Conservation (phyloP, 768 basidiomycete genomes). For the Tricholoma bakamatsutake region DNA sequence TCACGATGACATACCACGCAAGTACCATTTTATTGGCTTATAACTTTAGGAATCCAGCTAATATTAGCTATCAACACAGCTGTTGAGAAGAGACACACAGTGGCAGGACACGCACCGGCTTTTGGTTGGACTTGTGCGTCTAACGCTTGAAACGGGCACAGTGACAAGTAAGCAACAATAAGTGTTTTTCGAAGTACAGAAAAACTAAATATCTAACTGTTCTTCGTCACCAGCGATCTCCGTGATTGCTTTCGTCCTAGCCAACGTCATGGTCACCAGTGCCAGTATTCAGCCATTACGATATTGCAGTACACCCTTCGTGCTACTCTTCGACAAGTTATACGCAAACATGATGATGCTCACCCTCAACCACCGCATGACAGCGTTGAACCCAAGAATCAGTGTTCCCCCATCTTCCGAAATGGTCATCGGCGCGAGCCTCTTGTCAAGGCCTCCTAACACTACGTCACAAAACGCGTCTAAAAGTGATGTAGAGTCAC, state of each 20-base stretch:
- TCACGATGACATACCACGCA: constrained; percentile 27
- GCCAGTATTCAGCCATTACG: constrained; percentile 14
- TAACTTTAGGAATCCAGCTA: no score
- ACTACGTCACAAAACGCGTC: background rate
- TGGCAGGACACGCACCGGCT: constrained; percentile 20
- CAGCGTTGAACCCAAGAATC: background rate
- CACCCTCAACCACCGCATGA: constrained; percentile 23
- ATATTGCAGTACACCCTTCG: background rate
- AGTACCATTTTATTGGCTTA: background rate
- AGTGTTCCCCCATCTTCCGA: background rate
- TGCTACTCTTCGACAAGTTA: constrained; percentile 24
- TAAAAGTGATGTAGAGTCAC: background rate
- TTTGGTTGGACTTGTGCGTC: constrained; percentile 22
- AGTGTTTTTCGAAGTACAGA: no score
- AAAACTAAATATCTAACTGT: no score
- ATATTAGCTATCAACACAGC: constrained; percentile 5
- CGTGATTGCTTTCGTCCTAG: background rate
- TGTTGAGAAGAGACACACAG: constrained; percentile 24
- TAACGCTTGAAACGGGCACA: constrained; percentile 25
- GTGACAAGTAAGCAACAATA: constrained; percentile 22
- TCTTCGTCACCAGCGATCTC: no score
- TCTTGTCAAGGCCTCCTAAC: background rate
- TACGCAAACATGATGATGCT: constrained; percentile 27
- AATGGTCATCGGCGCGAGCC: background rate
- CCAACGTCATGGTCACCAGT: background rate